Evolutionary conservation across 768 basidiomycete genomes (phyloP).

Genomic region (Leccinellum albellum): DNA sequence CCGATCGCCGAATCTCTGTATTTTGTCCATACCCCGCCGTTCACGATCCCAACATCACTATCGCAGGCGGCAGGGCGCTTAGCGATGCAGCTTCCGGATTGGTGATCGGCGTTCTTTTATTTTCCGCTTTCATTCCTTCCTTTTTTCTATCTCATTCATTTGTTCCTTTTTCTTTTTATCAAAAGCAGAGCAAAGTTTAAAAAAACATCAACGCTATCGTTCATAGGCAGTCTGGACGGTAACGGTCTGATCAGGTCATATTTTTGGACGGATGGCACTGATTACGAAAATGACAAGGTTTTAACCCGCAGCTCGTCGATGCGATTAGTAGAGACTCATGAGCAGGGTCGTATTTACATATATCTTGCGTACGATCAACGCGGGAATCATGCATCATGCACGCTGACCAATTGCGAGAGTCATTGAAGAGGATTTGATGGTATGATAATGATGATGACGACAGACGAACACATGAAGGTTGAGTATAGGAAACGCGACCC

Average conservation of each 20-base stretch:
- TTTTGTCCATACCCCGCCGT: neutral
- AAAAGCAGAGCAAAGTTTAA: neutral
- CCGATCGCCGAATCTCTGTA: neutral
- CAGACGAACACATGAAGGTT: no score
- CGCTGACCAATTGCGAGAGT: neutral
- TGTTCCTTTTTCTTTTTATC: neutral
- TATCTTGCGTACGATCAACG: neutral
- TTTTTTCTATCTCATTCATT: neutral
- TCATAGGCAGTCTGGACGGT: neutral
- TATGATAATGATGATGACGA: neutral
- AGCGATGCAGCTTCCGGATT: neutral
- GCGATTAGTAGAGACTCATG: neutral
- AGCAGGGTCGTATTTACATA: neutral
- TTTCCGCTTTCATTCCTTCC: neutral
- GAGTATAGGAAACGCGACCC: neutral
- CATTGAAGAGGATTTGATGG: neutral
- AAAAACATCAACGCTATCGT: neutral
- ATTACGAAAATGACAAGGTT: neutral
- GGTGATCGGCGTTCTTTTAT: neutral
- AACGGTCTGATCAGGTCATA: neutral
- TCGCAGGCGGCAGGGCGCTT: neutral
- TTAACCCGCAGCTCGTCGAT: neutral
- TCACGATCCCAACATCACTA: neutral
- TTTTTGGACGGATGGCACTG: neutral
- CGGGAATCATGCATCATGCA: neutral